phyloP scores from a whole-genome alignment of 2,329 filamentous ascomycete species.

The Penicillium sp. region DNA sequence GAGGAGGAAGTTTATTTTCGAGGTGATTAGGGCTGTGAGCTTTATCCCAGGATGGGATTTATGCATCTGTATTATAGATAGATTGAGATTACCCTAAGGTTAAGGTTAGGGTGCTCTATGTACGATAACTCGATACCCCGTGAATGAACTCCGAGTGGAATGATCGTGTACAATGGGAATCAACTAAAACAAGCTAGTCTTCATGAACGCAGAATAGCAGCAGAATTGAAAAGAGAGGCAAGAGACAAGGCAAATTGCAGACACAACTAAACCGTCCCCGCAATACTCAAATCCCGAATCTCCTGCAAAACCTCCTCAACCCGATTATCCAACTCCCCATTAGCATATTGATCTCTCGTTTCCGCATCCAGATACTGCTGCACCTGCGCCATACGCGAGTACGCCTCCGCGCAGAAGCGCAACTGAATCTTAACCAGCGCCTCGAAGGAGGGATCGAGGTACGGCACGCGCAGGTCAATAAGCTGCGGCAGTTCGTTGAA shows the following conservation, averaged over 20 bases:
- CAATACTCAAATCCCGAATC: conserved; percentile 95
- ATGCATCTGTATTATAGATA: background rate
- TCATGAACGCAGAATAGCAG: conserved; percentile 13
- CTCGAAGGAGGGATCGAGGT: conserved; percentile 95
- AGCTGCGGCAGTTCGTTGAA: conserved; percentile 91
- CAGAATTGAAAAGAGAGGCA: background rate
- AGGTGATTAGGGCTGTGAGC: background rate
- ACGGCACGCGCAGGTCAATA: conserved; percentile 94
- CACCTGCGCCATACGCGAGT: conserved; percentile 97
- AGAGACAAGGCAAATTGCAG: conserved; percentile 9
- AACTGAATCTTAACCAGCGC: conserved; percentile 98
- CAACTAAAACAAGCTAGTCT: conserved; percentile 5
- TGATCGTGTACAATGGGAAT: conserved; percentile 10
- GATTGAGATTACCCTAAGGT: too few species aligned
- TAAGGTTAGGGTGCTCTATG: too few species aligned
- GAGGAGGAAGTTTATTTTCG: conserved; percentile 49
- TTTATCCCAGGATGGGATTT: too few species aligned
- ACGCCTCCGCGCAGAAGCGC: conserved; percentile 96
- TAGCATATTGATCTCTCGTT: conserved; percentile 93
- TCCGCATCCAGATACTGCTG: conserved; percentile 97
- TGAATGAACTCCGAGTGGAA: conserved; percentile 7
- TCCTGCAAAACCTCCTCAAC: conserved; percentile 97
- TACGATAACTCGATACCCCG: conserved; percentile 34
- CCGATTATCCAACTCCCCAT: conserved; percentile 84
- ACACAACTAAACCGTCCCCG: conserved; percentile 62